phyloP scores from a whole-genome alignment of 768 basidiomycete genomes.

The Tulasnella sp. region DNA sequence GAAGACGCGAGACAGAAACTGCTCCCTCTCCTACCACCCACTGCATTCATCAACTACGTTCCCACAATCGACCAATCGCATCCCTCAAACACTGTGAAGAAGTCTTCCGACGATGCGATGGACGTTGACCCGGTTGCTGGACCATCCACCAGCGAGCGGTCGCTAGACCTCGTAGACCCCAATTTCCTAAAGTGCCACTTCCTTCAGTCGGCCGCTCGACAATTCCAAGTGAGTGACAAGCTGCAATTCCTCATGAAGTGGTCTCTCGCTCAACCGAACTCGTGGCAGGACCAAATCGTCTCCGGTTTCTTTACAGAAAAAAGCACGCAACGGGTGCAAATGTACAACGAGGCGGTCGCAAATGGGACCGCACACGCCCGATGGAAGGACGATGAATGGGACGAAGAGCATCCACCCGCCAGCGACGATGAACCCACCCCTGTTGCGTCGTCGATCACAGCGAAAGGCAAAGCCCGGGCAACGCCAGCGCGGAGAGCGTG shows the following conservation, averaged over 20 bases:
- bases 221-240: slow-evolving; percentile 26
- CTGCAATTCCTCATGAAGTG: background rate
- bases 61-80: slow-evolving; percentile 29
- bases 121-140: slow-evolving; percentile 15
- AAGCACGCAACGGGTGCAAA: slow-evolving; percentile 32
- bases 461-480: background rate
- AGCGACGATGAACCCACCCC: slow-evolving; percentile 12
- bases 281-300: slow-evolving; percentile 43
- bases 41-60: slow-evolving; percentile 31
- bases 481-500: background rate
- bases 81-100: slow-evolving; percentile 22
- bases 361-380: slow-evolving; percentile 40
- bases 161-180: background rate
- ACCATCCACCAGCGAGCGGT: slow-evolving; percentile 17
- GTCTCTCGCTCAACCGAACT: background rate
- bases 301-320: slow-evolving; percentile 39
- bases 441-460: background rate
- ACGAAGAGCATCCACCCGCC: slow-evolving; percentile 29
- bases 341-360: slow-evolving; percentile 34
- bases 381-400: slow-evolving; percentile 58
- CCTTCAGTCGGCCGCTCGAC: slow-evolving; percentile 42
- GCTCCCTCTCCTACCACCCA: slow-evolving; percentile 34
- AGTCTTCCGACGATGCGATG: slow-evolving; percentile 16
- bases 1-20: slow-evolving; percentile 30
- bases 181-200: slow-evolving; percentile 39